Conservation (phyloP, 106 monocot species). For the Acorus gramineus region DNA sequence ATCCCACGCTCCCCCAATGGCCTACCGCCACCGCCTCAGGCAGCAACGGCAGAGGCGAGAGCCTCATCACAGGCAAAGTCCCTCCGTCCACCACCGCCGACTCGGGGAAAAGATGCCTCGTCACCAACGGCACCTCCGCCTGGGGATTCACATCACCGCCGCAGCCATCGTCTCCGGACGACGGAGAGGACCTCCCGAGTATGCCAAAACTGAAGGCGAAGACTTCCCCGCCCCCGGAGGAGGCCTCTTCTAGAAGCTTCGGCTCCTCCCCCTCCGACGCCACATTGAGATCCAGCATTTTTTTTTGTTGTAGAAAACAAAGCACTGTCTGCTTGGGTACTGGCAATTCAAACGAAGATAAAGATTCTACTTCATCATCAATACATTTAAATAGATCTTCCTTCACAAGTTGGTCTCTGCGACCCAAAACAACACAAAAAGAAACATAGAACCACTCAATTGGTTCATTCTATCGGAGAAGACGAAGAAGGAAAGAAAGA, state of each 20-base stretch:
- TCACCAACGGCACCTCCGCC: constrained; percentile 2
- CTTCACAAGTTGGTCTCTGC: no score
- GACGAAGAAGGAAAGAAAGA: no score
- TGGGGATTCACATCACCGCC: constrained; percentile 1
- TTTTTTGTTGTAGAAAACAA: no score
- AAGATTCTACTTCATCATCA: no score
- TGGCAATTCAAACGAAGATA: no score
- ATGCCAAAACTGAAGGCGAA: constrained; percentile 9
- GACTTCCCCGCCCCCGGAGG: constrained; percentile 5
- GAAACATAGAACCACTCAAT: no score
- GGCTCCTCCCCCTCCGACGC: constrained; percentile 2
- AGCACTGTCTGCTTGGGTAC: no score
- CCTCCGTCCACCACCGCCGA: neutral
- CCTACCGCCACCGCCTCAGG: neutral
- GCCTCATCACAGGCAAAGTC: neutral
- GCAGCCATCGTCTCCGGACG: neutral
- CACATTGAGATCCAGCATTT: constrained; percentile 41
- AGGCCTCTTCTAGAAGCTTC: constrained; percentile 5
- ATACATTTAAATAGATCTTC: no score
- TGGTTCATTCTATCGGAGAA: no score
- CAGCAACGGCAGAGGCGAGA: neutral
- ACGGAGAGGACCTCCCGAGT: constrained; percentile 4
- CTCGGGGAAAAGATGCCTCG: constrained; percentile 27
- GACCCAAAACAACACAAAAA: no score
- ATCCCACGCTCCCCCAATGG: constrained; percentile 1